Evolutionary conservation across 441 rosid genomes (phyloP).

Genomic region (Brassica balearica): DNA sequence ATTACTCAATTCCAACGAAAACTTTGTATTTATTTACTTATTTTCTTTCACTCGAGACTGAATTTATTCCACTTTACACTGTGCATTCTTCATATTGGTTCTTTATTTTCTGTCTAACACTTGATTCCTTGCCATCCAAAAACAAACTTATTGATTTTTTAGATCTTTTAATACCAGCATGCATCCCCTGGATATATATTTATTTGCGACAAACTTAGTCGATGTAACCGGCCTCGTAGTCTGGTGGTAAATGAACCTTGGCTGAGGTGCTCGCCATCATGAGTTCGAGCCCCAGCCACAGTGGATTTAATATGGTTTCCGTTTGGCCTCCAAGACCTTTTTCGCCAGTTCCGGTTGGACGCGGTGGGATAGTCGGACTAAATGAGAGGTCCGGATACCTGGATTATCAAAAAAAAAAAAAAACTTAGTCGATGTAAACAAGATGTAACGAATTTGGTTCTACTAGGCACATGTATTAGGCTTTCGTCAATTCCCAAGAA

Average conservation of each 20-base stretch:
- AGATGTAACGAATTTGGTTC: neutral
- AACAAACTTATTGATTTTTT: neutral
- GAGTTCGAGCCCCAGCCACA: too few relatives aligned
- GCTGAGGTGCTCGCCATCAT: too few relatives aligned
- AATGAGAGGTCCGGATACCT: too few relatives aligned
- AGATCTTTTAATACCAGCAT: neutral
- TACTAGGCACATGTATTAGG: neutral
- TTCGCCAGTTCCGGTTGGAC: too few relatives aligned
- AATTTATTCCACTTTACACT: neutral
- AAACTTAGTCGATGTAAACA: neutral
- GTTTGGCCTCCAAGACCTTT: too few relatives aligned
- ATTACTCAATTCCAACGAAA: too few relatives aligned
- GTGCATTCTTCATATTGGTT: neutral
- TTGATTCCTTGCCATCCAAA: neutral
- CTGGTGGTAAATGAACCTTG: too few relatives aligned
- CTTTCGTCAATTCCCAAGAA: neutral
- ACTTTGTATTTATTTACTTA: too few relatives aligned
- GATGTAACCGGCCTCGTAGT: neutral
- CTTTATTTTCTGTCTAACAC: neutral
- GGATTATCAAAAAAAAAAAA: too few relatives aligned
- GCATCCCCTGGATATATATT: neutral
- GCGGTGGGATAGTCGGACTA: too few relatives aligned
- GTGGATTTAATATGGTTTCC: too few relatives aligned
- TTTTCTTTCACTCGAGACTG: neutral
- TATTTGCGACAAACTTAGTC: neutral